Conservation (phyloP, 2,329 filamentous ascomycete genomes). For the Cytospora paraplurivora region DNA sequence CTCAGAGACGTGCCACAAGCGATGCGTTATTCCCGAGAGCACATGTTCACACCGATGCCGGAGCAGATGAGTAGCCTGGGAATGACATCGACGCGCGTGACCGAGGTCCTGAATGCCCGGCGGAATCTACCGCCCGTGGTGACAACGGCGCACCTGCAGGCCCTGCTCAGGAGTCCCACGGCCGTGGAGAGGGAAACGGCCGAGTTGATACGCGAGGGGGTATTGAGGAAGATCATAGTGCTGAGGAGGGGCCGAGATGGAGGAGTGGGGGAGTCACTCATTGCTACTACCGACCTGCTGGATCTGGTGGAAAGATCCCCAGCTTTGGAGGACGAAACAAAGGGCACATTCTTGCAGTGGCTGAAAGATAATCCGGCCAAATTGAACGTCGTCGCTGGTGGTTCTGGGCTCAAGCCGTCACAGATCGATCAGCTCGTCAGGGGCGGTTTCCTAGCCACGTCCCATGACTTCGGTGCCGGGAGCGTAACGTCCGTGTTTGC, state of each 20-base stretch:
- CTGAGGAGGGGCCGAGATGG: constrained; percentile 58
- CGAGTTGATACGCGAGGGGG: constrained; percentile 58
- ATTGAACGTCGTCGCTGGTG: constrained; percentile 35
- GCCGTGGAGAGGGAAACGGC: constrained; percentile 68
- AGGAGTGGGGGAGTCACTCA: constrained; percentile 64
- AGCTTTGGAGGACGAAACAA: constrained; percentile 45
- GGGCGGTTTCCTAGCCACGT: constrained; percentile 66
- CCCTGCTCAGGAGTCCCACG: constrained; percentile 64
- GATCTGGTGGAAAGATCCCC: constrained; percentile 43
- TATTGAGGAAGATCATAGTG: constrained; percentile 64
- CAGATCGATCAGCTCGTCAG: constrained; percentile 62
- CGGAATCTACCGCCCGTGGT: constrained; percentile 63
- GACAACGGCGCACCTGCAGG: constrained; percentile 66
- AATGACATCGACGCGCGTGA: constrained; percentile 64
- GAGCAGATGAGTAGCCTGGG: constrained; percentile 50
- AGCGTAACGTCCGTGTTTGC: constrained; percentile 43
- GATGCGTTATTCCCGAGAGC: constrained; percentile 60
- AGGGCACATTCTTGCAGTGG: constrained; percentile 53
- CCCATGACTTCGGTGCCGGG: constrained; percentile 40
- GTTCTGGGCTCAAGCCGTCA: constrained; percentile 40
- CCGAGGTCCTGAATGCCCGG: constrained; percentile 65
- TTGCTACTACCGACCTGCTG: constrained; percentile 60
- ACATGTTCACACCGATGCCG: constrained; percentile 68
- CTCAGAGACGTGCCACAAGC: constrained; percentile 66
- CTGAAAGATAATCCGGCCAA: constrained; percentile 54